Evolutionary conservation across 1,139 yeast species (phyloP), one percentile per base, ranked within the genome.

Genomic region (Protomyces arabidopsidicola): DNA sequence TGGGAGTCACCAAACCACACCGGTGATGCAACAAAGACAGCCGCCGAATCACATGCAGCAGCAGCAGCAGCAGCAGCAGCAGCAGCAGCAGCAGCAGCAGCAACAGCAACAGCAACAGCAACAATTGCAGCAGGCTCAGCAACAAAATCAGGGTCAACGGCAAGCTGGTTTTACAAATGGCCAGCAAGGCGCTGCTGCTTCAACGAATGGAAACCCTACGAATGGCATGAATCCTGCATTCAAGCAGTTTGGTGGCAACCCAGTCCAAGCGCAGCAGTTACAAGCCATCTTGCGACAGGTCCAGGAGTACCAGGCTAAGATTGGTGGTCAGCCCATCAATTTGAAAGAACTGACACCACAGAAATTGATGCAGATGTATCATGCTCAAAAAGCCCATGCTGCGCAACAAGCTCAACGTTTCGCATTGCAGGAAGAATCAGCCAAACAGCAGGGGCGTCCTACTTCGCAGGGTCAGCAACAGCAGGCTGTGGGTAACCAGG

Each of bases 11-110:
- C 53, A 45, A 12, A 20, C 35, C 14, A 48, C 36, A 50, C 55
- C 48, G 3, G 45, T 55, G 60, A 50, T 24, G 51, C 58, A 55
- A 39, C 58, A 45, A 18, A 50, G 42, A 20, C 58, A 55, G 31
- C 31, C 31, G 31, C 6, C 6, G 31, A 27, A 27, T 27, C 31
- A 27, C 31, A 14, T 14, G 34, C 53, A 45, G 9, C 60, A 55
- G 34, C 20, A 12, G 31, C 60, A 45, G n/a, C 27, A 38, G 3
- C 55, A 9, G 14, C 27, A 12, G 3, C 45, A 6, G 2, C 45
- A 14, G 20, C 62, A 51, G 22, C 62, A 57, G 20, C 61, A 50
- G 34, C 61, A 57, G 42, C 61, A 57, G 55, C 61, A 57, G 42
- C 61, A 55, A 45, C 60, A 55, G 45, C 60, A 55, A 22, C 39